phyloP scores from a whole-genome alignment of 306 rosid genomes.

The Cucumis cinereus region DNA sequence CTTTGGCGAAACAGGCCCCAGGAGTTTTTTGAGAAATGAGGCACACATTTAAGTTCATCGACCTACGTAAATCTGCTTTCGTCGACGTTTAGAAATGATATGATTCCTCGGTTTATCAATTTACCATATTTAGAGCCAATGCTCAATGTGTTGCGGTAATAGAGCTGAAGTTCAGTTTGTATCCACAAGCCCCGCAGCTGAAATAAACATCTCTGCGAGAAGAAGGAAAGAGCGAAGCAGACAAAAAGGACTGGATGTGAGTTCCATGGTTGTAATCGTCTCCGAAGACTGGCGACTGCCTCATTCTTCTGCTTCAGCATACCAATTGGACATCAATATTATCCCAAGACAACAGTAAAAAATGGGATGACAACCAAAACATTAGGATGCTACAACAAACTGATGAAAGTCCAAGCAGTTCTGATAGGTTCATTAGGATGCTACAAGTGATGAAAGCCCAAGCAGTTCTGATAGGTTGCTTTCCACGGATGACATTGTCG shows the following conservation, averaged over 20 bases:
- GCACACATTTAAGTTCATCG: conserved; percentile 59
- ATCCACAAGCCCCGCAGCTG: conserved; percentile 87
- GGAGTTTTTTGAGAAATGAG: conserved; percentile 49
- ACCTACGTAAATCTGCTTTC: conserved; percentile 61
- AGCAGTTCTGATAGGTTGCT: conserved; percentile 30
- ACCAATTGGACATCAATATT: neutral
- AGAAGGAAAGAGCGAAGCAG: conserved; percentile 16
- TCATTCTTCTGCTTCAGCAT: conserved; percentile 16
- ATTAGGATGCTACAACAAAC: conserved; percentile 12
- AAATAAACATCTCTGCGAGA: conserved; percentile 68
- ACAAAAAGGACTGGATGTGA: conserved; percentile 17
- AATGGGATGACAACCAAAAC: conserved; percentile 18
- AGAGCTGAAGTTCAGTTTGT: conserved; percentile 70
- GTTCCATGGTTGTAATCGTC: conserved; percentile 18
- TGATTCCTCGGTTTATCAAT: conserved; percentile 71
- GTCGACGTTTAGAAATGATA: conserved; percentile 61
- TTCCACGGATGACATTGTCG: conserved; percentile 26
- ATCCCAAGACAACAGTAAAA: conserved; percentile 6
- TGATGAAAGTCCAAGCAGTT: conserved; percentile 19
- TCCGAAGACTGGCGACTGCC: conserved; percentile 19
- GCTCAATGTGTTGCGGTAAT: conserved; percentile 49
- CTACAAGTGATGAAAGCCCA: conserved; percentile 16
- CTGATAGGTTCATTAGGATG: conserved; percentile 20
- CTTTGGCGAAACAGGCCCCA: conserved; percentile 66
- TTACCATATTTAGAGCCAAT: conserved; percentile 76